These are phyloP conservation scores for Auricularia sp. DNA, from an alignment of 768 basidiomycete species.

Conservation along the genomic window DNA sequence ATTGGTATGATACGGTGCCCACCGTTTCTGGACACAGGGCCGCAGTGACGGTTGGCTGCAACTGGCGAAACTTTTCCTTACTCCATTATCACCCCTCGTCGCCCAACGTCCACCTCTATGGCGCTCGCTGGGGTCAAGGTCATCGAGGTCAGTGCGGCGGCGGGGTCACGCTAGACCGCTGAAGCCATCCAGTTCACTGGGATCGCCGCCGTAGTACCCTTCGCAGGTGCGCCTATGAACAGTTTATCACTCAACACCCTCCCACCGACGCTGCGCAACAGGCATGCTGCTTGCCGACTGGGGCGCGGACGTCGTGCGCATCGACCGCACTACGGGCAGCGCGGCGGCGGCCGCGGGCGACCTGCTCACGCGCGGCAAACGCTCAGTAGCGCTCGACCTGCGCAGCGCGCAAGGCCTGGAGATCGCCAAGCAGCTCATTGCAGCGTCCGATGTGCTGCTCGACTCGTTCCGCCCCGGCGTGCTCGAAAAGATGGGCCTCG, in stretches of 20 bases:
- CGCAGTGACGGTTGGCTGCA: not conserved
- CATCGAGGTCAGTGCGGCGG: slow-evolving; percentile 11
- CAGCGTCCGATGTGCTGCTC: slow-evolving; percentile 66
- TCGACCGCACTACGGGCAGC: slow-evolving; percentile 47
- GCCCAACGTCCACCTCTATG: not conserved
- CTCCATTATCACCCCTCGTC: not conserved
- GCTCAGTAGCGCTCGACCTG: slow-evolving; percentile 60
- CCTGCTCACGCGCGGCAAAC: slow-evolving; percentile 60
- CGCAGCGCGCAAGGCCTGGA: slow-evolving; percentile 51
- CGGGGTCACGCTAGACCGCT: not conserved
- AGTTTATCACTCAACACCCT: not conserved
- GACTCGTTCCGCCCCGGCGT: slow-evolving; percentile 81
- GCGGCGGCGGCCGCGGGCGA: slow-evolving; percentile 29
- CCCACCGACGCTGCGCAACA: not conserved
- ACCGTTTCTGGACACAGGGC: not conserved
- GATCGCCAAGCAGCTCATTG: slow-evolving; percentile 47
- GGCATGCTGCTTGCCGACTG: slow-evolving; percentile 67
- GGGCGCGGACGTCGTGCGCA: slow-evolving; percentile 65
- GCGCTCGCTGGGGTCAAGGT: slow-evolving; percentile 12
- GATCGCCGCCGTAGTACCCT: slow-evolving; percentile 64
- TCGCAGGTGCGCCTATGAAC: slow-evolving; percentile 34
- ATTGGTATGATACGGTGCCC: too few species aligned
- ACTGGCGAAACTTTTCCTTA: not conserved
- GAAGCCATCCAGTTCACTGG: slow-evolving; percentile 54
- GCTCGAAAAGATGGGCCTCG: slow-evolving; percentile 65